Conservation (phyloP, 2,329 filamentous ascomycete species). For the Spiromastix sp. region DNA sequence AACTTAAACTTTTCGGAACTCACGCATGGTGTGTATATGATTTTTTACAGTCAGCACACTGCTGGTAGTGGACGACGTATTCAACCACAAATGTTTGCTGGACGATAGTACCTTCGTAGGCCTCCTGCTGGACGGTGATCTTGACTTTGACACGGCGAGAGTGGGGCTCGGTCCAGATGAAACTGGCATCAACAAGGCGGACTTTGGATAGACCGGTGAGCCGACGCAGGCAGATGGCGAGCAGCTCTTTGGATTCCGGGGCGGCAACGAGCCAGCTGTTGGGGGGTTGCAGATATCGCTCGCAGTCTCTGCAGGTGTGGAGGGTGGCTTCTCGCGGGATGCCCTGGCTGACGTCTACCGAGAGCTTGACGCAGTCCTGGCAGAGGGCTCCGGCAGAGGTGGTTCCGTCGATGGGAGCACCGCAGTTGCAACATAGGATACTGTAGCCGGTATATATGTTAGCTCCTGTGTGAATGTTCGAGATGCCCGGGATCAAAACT, state of each 20-base stretch:
- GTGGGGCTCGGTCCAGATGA: constrained; percentile 98
- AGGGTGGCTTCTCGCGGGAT: constrained; percentile 84
- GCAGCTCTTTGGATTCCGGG: constrained; percentile 81
- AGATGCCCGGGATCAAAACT: constrained; percentile 40
- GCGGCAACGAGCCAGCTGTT: constrained; percentile 73
- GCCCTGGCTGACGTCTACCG: constrained; percentile 82
- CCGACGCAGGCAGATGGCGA: constrained; percentile 84
- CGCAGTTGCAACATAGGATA: constrained; percentile 98
- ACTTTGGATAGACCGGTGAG: constrained; percentile 78
- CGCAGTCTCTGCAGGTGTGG: constrained; percentile 89
- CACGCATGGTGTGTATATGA: constrained; percentile 92
- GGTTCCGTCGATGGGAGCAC: constrained; percentile 88
- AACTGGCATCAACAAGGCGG: constrained; percentile 87
- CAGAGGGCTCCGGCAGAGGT: constrained; percentile 77
- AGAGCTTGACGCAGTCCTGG: constrained; percentile 91
- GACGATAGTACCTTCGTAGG: constrained; percentile 56
- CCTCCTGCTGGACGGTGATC: constrained; percentile 76
- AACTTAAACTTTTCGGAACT: no score
- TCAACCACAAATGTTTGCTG: constrained; percentile 95
- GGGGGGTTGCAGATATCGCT: constrained; percentile 84
- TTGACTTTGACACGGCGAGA: constrained; percentile 87
- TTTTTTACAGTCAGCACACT: constrained; percentile 91
- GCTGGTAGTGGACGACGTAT: constrained; percentile 81
- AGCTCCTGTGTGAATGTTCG: constrained; percentile 11
- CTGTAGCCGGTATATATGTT: constrained; percentile 30